These are phyloP conservation scores for Aspergillus affinis DNA, from an alignment of 495 filamentous ascomycete genomes.

Conservation along the genomic window DNA sequence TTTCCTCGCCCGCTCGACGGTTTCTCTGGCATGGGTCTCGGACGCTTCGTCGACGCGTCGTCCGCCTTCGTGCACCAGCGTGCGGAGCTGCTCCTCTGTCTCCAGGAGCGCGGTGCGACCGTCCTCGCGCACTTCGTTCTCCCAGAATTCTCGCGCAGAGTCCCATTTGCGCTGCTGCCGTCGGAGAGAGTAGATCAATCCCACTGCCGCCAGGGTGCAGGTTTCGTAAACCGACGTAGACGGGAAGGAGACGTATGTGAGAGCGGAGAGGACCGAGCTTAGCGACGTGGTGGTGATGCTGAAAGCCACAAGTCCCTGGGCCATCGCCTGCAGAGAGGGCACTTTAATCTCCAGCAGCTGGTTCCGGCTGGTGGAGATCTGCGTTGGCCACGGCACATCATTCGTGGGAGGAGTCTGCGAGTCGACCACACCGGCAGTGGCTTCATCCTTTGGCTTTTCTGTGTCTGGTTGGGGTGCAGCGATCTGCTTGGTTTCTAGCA, in stretches of 20 bases:
- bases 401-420: conserved; percentile 14
- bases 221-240: conserved; percentile 67
- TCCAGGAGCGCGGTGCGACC: conserved; percentile 70
- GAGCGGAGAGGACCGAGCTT: conserved; percentile 61
- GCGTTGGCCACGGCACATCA: conserved; percentile 36
- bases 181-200: conserved; percentile 68
- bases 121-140: conserved; percentile 74
- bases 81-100: conserved; percentile 63
- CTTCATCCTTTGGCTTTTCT: not conserved
- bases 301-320: conserved; percentile 74
- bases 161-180: conserved; percentile 83
- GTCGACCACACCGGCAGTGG: conserved; percentile 2
- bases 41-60: conserved; percentile 34
- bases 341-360: conserved; percentile 61
- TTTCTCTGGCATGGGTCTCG: conserved; percentile 47
- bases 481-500: conserved; percentile 1
- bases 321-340: conserved; percentile 74
- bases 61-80: conserved; percentile 53
- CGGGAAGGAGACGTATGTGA: conserved; percentile 65
- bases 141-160: conserved; percentile 64
- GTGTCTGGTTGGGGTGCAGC: not conserved
- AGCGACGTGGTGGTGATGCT: conserved; percentile 66
- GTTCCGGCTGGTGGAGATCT: conserved; percentile 47
- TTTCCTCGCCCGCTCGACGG: conserved; percentile 53
- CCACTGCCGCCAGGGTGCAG: conserved; percentile 75